Conservation (phyloP, 2,329 filamentous ascomycete genomes). For the Colletotrichum falcatum region DNA sequence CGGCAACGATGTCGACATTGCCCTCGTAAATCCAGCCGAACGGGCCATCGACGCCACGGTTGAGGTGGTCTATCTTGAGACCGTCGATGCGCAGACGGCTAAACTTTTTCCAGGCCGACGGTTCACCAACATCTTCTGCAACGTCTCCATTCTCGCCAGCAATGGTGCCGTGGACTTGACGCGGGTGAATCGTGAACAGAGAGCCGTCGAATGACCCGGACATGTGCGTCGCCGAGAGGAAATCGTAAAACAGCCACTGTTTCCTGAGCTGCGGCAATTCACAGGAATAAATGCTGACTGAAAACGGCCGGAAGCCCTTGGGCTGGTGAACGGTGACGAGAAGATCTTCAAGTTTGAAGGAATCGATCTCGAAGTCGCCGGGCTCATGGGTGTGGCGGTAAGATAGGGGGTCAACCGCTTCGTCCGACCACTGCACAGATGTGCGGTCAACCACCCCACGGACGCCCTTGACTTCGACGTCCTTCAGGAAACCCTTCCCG, state of each 20-base stretch:
- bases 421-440: conserved; percentile 77
- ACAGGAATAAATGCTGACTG: conserved; percentile 94
- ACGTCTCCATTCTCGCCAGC: conserved; percentile 69
- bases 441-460: conserved; percentile 93
- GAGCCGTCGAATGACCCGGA: conserved; percentile 96
- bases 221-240: conserved; percentile 94
- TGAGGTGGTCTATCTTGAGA: conserved; percentile 94
- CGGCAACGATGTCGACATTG: conserved; percentile 95
- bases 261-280: conserved; percentile 93
- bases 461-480: conserved; percentile 95
- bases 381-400: conserved; percentile 90
- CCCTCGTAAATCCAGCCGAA: conserved; percentile 99
- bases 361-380: conserved; percentile 96
- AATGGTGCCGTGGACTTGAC: conserved; percentile 85
- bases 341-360: conserved; percentile 95
- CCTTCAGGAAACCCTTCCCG: conserved; percentile 88
- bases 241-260: conserved; percentile 98
- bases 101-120: conserved; percentile 92
- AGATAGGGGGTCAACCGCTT: conserved; percentile 82
- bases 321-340: conserved; percentile 94
- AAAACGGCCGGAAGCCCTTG: conserved; percentile 90
- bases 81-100: conserved; percentile 92
- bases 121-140: conserved; percentile 70
- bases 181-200: conserved; percentile 95
- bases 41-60: conserved; percentile 90